These are phyloP conservation scores for Liriodendron chinense DNA, from an alignment of 164 flowering plant genomes.

Conservation along the genomic window DNA sequence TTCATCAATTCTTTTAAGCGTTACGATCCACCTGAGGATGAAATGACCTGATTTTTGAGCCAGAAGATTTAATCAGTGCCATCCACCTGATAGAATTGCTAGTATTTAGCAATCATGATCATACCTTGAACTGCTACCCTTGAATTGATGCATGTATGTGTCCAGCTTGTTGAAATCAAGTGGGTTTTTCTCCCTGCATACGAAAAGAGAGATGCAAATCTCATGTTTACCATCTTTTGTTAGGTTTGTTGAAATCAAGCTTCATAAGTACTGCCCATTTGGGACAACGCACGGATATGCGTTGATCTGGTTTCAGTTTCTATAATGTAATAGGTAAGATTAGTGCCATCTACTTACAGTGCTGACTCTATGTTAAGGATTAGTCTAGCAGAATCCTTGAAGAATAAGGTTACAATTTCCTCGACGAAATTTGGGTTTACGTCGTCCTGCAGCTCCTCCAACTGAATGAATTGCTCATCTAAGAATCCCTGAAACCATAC, in stretches of 20 bases:
- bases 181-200: constrained; percentile 15
- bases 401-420: constrained; percentile 51
- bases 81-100: not conserved
- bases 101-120: not conserved
- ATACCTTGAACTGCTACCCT: constrained; percentile 75
- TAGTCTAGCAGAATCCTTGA: constrained; percentile 42
- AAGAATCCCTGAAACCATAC: constrained; percentile 43
- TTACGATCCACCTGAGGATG: not conserved
- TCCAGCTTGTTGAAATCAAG: constrained; percentile 55
- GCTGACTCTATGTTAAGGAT: constrained; percentile 39
- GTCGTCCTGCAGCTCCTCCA: constrained; percentile 59
- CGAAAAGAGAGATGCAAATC: not conserved
- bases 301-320: not conserved
- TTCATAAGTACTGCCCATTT: too few species aligned
- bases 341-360: constrained; percentile 26
- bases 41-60: not conserved
- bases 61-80: not conserved
- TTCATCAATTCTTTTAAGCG: not conserved
- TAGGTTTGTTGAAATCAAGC: not conserved
- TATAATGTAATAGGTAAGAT: not conserved
- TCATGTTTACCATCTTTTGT: not conserved
- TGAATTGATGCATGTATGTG: constrained; percentile 58
- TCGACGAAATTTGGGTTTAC: constrained; percentile 56
- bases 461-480: constrained; percentile 59
- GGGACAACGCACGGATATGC: not conserved